A percentile compares a stretch with the other conserved stretches of the same genome.
Conservation (phyloP, 805 yeast species). For the Sungouiozyma intestinalis region DNA sequence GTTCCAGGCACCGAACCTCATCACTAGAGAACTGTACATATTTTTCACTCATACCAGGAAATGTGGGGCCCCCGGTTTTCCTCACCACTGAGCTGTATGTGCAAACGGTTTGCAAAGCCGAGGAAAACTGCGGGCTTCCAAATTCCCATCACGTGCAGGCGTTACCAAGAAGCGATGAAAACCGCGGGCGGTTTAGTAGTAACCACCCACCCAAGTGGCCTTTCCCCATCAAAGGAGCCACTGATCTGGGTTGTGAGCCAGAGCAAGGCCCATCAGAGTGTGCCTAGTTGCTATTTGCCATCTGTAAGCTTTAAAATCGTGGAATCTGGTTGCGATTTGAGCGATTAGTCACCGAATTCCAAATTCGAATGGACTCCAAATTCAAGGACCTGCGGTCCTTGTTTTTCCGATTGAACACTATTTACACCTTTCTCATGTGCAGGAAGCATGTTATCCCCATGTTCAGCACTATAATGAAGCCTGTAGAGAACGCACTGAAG, state of each 20-base stretch:
- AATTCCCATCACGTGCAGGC: too few relatives aligned
- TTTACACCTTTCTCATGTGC: conserved; percentile 51
- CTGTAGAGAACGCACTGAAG: conserved; percentile 42
- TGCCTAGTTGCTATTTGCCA: too few relatives aligned
- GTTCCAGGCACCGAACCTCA: background rate
- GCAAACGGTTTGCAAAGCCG: too few relatives aligned
- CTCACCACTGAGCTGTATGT: too few relatives aligned
- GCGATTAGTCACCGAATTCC: background rate
- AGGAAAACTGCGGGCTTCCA: too few relatives aligned
- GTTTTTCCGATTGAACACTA: conserved; percentile 46
- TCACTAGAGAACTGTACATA: background rate
- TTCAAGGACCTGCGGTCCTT: conserved; percentile 36
- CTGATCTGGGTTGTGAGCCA: too few relatives aligned
- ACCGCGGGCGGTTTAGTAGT: too few relatives aligned
- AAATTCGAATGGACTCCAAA: background rate
- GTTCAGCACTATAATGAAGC: conserved; percentile 40
- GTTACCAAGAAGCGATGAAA: too few relatives aligned
- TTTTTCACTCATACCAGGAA: background rate
- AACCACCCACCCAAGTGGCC: too few relatives aligned
- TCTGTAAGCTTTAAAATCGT: too few relatives aligned
- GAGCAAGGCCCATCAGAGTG: too few relatives aligned
- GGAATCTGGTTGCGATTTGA: background rate
- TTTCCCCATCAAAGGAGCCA: too few relatives aligned
- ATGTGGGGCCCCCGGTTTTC: background rate
- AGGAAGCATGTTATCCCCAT: conserved; percentile 52